These are phyloP conservation scores for Rhododendron vialii DNA, from an alignment of 148 eudicot genomes.

Conservation along the genomic window DNA sequence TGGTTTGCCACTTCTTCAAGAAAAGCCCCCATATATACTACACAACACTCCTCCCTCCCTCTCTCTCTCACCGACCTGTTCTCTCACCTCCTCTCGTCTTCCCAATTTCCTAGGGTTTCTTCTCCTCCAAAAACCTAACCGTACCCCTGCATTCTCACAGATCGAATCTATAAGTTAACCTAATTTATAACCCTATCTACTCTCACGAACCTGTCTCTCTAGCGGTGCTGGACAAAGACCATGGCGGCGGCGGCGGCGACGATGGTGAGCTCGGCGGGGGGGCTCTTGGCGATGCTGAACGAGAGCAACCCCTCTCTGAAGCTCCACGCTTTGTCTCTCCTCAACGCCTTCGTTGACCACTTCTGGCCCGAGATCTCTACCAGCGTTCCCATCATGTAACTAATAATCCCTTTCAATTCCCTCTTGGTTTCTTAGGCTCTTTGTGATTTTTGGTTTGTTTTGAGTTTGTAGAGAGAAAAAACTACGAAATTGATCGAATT, in stretches of 20 bases:
- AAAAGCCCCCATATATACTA: neutral
- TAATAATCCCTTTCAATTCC: neutral
- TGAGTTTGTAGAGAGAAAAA: neutral
- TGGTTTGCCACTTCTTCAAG: neutral
- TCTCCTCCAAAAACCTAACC: neutral
- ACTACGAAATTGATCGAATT: neutral
- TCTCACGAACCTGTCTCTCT: neutral
- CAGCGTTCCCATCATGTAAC: conserved; percentile 63
- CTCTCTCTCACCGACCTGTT: too few relatives aligned
- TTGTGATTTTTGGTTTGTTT: neutral
- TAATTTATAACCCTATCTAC: neutral
- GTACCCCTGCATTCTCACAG: neutral
- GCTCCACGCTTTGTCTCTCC: conserved; percentile 80
- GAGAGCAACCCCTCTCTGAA: conserved; percentile 58
- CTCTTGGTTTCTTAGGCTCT: neutral
- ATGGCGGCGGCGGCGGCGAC: conserved; percentile 28
- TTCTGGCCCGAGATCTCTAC: conserved; percentile 96
- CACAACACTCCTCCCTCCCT: neutral
- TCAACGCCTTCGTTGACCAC: conserved; percentile 61
- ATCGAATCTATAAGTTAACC: neutral
- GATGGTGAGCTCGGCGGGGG: conserved; percentile 82
- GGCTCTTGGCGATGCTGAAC: conserved; percentile 75
- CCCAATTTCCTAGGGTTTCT: conserved; percentile 6
- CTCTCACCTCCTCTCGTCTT: neutral
- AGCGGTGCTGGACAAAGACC: neutral